phyloP scores from a whole-genome alignment of 331 rosid species.

The Spiraea crenata region DNA sequence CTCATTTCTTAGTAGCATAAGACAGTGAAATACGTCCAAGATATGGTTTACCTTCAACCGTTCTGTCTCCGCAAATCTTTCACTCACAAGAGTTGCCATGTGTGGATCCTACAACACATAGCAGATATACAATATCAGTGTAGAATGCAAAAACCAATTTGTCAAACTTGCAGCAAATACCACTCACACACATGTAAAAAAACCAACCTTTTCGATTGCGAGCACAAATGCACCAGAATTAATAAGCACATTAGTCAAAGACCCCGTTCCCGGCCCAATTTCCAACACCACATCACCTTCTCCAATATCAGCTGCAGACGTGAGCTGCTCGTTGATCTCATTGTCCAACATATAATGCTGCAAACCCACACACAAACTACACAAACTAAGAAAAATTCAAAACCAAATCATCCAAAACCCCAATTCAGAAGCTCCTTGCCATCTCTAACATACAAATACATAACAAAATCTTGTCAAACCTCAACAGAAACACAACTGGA shows the following conservation, averaged over 20 bases:
- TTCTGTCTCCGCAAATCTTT: conserved; percentile 63
- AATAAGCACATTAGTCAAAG: conserved; percentile 73
- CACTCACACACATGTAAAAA: background rate
- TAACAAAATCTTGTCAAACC: background rate
- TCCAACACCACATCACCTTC: conserved; percentile 81
- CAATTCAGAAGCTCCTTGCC: background rate
- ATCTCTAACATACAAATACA: background rate
- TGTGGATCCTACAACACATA: conserved; percentile 62
- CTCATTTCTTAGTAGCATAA: too few relatives aligned
- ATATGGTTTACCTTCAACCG: conserved; percentile 55
- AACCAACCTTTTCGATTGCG: conserved; percentile 87
- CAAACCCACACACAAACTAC: conserved; percentile 24
- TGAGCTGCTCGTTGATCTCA: conserved; percentile 71
- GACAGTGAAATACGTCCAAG: background rate
- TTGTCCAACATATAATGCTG: conserved; percentile 91
- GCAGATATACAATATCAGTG: conserved; percentile 20
- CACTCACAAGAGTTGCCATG: conserved; percentile 82
- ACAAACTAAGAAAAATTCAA: background rate
- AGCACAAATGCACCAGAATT: conserved; percentile 73
- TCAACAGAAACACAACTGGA: background rate
- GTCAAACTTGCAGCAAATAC: background rate
- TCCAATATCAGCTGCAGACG: conserved; percentile 52
- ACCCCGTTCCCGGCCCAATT: conserved; percentile 96
- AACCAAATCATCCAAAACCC: background rate
- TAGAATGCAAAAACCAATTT: background rate